Evolutionary conservation across 208 protist genomes (phyloP).

Genomic region (Acanthamoeba castellanii): DNA sequence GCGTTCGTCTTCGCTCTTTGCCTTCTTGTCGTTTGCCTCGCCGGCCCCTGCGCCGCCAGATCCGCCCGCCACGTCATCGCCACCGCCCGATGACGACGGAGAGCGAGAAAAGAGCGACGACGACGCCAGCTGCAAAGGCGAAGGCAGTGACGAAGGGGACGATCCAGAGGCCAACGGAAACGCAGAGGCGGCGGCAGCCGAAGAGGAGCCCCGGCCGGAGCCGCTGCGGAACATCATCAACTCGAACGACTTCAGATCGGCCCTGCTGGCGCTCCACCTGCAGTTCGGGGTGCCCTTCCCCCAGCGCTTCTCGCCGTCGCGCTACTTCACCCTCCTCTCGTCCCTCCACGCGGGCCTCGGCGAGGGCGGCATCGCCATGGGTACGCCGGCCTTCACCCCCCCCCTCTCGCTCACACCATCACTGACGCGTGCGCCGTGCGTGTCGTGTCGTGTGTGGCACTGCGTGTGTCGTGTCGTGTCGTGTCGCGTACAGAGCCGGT

Average conservation of each 20-base stretch:
- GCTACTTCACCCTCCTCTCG: slow-evolving; percentile 23
- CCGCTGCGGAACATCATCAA: slow-evolving; percentile 54
- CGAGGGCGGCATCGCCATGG: background rate
- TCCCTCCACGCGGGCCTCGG: background rate
- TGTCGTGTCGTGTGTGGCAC: too few relatives aligned
- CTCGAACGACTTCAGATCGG: slow-evolving; percentile 37
- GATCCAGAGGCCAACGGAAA: background rate
- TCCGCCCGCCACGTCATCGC: background rate
- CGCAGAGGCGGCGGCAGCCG: background rate
- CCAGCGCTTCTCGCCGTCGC: slow-evolving; percentile 40
- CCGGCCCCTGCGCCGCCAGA: background rate
- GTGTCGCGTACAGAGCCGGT: background rate
- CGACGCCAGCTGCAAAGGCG: background rate
- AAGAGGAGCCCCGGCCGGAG: background rate
- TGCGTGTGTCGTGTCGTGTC: background rate
- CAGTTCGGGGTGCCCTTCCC: slow-evolving; percentile 33
- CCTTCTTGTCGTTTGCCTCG: background rate
- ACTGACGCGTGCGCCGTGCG: background rate
- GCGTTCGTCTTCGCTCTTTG: background rate
- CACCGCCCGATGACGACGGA: too few relatives aligned
- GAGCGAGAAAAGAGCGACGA: background rate
- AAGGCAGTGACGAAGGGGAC: background rate
- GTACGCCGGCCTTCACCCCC: background rate
- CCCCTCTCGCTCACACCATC: background rate
- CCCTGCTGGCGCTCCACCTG: slow-evolving; percentile 20